Base-by-base conservation (phyloP, 345 rosid genomes). In the Arabis alpina region DNA sequence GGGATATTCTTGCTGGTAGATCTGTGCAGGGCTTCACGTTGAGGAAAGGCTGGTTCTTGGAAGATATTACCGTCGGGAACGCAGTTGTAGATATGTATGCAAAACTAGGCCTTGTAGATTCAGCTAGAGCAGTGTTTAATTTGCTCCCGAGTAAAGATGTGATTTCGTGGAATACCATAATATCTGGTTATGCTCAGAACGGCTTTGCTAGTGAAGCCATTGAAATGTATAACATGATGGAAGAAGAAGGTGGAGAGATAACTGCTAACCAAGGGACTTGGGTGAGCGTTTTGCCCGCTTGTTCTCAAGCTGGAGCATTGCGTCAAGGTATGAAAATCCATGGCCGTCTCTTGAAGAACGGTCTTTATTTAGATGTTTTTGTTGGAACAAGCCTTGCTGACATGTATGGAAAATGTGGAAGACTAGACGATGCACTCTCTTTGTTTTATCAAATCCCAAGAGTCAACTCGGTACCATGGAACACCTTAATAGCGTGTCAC, bases 371-470 rank as follows among this genome's bases (percentile, higher is more conserved):
- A 61, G 82, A 83, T 65, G 71, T 82, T 53, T 83, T 78, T 64
- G 69, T 83, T 5, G 84, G 84, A 42, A 86, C 87, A 16, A 82
- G 83, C 72, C 87, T 86, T 6, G 43, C 82, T 42, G 90, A 86
- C 75, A 74, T 82, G 84, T 83, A 86, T 54, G 90, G 87, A 68
- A 83, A 83, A 65, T 86, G 90, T 68, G 87, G 90, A 41, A 73
- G 74, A 67, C 41, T 83, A 64, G 88, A 77, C 23, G 79, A 83
- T 66, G 87, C 86, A 5, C 44, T 79, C 69, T 79, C 70, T 34
- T 68, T 83, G 47, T 83, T 86, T 67, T 72, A 66, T 30, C 70
- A 83, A 64, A 72, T 82, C 23, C 78, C 86, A 2, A 82, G 79
- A 75, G 64, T 51, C 39, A 75, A 49, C 41, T 74, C 90, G 0